phyloP scores from a whole-genome alignment of 148 eudicot genomes.

The Camellia japonica region DNA sequence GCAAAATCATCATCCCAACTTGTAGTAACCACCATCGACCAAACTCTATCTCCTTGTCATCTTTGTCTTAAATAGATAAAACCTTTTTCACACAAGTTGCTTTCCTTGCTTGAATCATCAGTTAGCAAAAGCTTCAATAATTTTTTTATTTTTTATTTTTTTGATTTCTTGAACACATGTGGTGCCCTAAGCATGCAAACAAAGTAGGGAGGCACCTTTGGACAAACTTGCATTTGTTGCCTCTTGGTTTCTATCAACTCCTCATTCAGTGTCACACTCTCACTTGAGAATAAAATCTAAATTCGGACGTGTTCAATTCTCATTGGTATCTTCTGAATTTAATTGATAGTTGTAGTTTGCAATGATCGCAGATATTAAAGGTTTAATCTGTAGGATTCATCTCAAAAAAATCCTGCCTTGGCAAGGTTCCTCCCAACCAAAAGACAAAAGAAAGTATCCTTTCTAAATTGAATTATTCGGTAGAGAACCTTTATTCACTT shows the following conservation, averaged over 20 bases:
- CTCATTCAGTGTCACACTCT: background rate
- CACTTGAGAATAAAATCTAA: background rate
- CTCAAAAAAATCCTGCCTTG: no score
- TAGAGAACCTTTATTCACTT: background rate
- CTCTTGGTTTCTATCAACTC: slow-evolving; percentile 9
- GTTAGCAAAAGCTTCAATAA: slow-evolving; percentile 17
- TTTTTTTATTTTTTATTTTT: background rate
- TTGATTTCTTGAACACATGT: background rate
- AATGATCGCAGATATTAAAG: no score
- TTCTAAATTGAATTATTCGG: background rate
- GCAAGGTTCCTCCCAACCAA: no score
- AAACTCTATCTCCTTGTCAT: slow-evolving; percentile 26
- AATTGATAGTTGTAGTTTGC: no score
- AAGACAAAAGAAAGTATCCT: no score
- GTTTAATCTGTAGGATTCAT: no score
- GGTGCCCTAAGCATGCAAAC: slow-evolving; percentile 18
- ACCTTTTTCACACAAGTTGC: slow-evolving; percentile 16
- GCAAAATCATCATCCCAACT: slow-evolving; percentile 17
- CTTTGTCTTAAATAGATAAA: slow-evolving; percentile 3
- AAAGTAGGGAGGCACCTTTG: slow-evolving; percentile 15
- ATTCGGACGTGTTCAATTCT: no score
- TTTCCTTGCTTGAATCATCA: slow-evolving; percentile 17
- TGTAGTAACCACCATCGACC: slow-evolving; percentile 21
- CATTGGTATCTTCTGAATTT: no score
- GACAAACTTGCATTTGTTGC: slow-evolving; percentile 18